Percentiles rank a stretch among this genome's conserved stretches.
Evolutionary conservation across 805 yeast genomes (phyloP).

Genomic region (Lipomyces spencermartinsiae): DNA sequence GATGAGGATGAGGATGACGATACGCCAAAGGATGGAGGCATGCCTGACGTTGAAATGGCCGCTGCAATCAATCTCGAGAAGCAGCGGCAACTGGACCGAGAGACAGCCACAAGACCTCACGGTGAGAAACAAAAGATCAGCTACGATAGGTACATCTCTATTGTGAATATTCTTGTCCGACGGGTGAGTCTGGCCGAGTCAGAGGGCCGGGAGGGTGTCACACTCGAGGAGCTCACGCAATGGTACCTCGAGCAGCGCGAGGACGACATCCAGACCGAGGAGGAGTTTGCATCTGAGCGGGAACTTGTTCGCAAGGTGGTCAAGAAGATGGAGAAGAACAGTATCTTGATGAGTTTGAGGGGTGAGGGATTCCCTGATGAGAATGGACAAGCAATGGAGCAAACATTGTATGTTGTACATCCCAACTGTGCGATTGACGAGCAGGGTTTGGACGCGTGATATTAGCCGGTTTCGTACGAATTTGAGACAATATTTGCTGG

Average conservation of each 20-base stretch:
- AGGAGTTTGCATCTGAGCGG: slow-evolving; percentile 72
- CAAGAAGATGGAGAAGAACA: slow-evolving; percentile 81
- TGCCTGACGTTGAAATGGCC: slow-evolving; percentile 18
- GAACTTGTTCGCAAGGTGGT: slow-evolving; percentile 78
- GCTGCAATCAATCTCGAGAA: slow-evolving; percentile 28
- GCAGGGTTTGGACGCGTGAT: slow-evolving; percentile 13
- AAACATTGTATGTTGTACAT: slow-evolving; percentile 61
- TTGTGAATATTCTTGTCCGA: slow-evolving; percentile 79
- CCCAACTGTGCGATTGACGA: slow-evolving; percentile 64
- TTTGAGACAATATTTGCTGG: not conserved
- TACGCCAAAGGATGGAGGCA: not conserved
- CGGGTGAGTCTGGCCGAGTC: slow-evolving; percentile 66
- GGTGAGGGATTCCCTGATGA: slow-evolving; percentile 52
- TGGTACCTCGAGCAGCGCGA: slow-evolving; percentile 82
- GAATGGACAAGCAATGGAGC: slow-evolving; percentile 38
- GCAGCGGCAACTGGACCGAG: slow-evolving; percentile 34
- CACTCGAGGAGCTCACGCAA: slow-evolving; percentile 71
- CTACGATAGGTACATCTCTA: slow-evolving; percentile 83
- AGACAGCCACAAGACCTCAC: slow-evolving; percentile 7
- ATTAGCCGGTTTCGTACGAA: not conserved
- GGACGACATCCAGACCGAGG: slow-evolving; percentile 70
- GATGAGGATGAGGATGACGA: slow-evolving; percentile 23
- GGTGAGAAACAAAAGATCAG: slow-evolving; percentile 58
- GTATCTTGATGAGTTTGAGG: slow-evolving; percentile 74
- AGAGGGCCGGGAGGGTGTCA: slow-evolving; percentile 60